A percentile compares a stretch with the other conserved stretches of the same genome.
Evolutionary conservation across 1,284 basidiomycete species (phyloP).

Genomic region (Neotropicomus parvogracilis): DNA sequence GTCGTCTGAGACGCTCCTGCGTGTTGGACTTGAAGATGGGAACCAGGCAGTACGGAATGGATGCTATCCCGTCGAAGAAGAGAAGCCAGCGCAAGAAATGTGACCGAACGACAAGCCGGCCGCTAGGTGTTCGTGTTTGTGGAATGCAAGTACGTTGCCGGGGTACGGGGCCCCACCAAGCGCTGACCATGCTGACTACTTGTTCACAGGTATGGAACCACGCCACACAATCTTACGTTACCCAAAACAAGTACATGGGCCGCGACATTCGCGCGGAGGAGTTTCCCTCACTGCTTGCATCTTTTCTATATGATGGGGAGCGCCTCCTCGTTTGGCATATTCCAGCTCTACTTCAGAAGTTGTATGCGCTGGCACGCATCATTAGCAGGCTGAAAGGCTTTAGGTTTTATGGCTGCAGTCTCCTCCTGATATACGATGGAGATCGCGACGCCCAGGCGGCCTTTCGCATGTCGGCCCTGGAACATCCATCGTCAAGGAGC

Average conservation of each 20-base stretch:
- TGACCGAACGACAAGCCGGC: slow-evolving; percentile 90
- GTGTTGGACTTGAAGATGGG: slow-evolving; percentile 99
- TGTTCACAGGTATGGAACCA: slow-evolving; percentile 82
- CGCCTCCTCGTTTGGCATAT: slow-evolving; percentile 88
- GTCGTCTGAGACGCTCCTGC: slow-evolving; percentile 89
- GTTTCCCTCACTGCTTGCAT: slow-evolving; percentile 77
- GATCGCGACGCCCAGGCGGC: slow-evolving; percentile 81
- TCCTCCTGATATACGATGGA: slow-evolving; percentile 97
- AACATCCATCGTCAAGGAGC: slow-evolving; percentile 66
- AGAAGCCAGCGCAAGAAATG: slow-evolving; percentile 98
- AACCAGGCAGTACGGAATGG: slow-evolving; percentile 95
- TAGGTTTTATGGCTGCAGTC: slow-evolving; percentile 96
- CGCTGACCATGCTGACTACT: slow-evolving; percentile 18
- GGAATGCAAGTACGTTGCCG: slow-evolving; percentile 88
- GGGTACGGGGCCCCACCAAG: not conserved
- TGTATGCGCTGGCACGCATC: slow-evolving; percentile 92
- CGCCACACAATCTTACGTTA: slow-evolving; percentile 75
- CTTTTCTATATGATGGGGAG: slow-evolving; percentile 86
- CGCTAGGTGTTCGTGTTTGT: slow-evolving; percentile 90
- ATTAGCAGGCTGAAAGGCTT: slow-evolving; percentile 86
- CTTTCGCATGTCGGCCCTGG: slow-evolving; percentile 57
- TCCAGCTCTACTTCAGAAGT: slow-evolving; percentile 84
- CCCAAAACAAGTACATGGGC: slow-evolving; percentile 97
- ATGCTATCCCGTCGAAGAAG: slow-evolving; percentile 91
- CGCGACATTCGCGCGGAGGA: slow-evolving; percentile 84